Evolutionary conservation across 1,139 yeast species (phyloP), one percentile per base, ranked within the genome.

Genomic region (Yamadazyma sp.): DNA sequence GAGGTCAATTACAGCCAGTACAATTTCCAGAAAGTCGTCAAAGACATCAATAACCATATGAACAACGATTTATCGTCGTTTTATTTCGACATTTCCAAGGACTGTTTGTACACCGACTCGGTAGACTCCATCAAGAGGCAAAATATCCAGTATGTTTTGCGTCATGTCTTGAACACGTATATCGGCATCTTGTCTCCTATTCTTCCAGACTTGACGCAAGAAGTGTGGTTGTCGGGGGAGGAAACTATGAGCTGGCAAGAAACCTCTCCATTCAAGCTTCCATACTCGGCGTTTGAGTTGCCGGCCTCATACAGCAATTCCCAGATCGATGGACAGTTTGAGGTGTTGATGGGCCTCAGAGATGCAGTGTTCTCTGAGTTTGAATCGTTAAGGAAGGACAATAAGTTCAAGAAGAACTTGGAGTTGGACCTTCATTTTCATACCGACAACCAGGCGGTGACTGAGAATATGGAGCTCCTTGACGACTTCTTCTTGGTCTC

Each of bases 31-130:
- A 75, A 81, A 48, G 86, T 82, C 3, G 64, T 77, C 14, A 81
- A 83, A 45, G 75, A 75, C 3, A 54, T 88, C 15, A 84, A 84
- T 53, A 75, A 79, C 41, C 89, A 87, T 55, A 77, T 88, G 72
- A 88, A 84, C 55, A 75, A 79, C 16, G 81, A 81, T 17, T 71
- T 91, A 42, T 87, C 96, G 29, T 79, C 98, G 0, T 70, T 85
- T 34, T 92, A 92, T 60, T 89, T 92, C 59, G 96, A 89, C 55
- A 75, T 87, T 28, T 78, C 86, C 36, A 94, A 92, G 56, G 98
- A 92, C 55, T 70, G 86, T 39, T 71, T 92, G 17, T 92, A 92
- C 58, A 86, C 96, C 0, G 95, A 86, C 47, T 52, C 61, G 0
- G 40, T 53, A 0, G 56, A 59, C 17, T 75, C 85, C 0, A 37